Percentiles rank a stretch among this genome's conserved stretches.
Evolutionary conservation across 1,139 yeast genomes (phyloP).

Genomic region (Candida tropicalis): DNA sequence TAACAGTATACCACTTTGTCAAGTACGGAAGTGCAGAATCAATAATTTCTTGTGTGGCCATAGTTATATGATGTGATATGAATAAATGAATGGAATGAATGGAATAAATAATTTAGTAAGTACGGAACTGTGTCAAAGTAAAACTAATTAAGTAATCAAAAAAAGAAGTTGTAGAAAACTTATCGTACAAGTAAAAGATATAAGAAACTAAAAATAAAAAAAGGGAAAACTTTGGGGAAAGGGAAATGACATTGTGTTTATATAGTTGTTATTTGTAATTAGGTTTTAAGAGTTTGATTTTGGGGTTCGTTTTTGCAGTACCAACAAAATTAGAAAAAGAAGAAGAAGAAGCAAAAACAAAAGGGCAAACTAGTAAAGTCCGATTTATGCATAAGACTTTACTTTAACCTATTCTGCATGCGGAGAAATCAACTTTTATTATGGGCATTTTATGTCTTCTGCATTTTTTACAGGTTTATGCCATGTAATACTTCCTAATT

Average conservation of each 20-base stretch:
- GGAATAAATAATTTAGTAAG: too few species aligned
- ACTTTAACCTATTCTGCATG: background rate
- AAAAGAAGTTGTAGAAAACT: background rate
- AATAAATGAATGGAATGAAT: too few species aligned
- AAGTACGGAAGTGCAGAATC: slow-evolving; percentile 12
- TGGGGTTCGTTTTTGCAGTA: background rate
- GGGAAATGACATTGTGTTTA: background rate
- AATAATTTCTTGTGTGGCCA: slow-evolving; percentile 2
- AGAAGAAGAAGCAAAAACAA: too few species aligned
- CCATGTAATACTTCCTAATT: too few species aligned
- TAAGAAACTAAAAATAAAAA: background rate
- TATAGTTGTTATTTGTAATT: background rate
- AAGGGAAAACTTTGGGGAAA: background rate
- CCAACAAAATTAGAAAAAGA: too few species aligned
- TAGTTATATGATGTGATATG: background rate
- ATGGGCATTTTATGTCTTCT: too few species aligned
- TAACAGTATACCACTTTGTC: slow-evolving; percentile 18
- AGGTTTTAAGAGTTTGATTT: background rate
- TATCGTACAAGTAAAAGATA: background rate
- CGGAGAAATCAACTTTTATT: background rate
- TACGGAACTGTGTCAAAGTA: too few species aligned
- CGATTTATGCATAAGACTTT: too few species aligned
- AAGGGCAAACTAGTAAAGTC: too few species aligned
- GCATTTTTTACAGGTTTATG: background rate
- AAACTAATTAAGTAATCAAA: background rate